Conservation (phyloP, 2,329 filamentous ascomycete genomes). For the Talaromyces sp. region DNA sequence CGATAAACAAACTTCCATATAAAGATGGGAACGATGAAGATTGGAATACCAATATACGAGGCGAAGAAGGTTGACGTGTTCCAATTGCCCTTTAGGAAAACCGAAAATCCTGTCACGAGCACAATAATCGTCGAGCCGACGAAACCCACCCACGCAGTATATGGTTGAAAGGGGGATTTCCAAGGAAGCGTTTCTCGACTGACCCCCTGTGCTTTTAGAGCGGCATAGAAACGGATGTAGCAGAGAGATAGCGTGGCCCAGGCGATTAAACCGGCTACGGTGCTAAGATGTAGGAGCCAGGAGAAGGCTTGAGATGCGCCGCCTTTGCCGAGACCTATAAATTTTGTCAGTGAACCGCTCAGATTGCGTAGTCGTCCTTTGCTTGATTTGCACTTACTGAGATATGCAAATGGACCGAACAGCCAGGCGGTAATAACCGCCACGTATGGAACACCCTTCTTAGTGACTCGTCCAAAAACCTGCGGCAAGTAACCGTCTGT, state of each 20-base stretch:
- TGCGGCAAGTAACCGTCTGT: slow-evolving; percentile 55
- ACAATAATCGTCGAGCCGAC: slow-evolving; percentile 52
- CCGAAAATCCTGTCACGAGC: slow-evolving; percentile 65
- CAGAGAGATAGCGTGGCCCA: slow-evolving; percentile 51
- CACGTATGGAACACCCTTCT: slow-evolving; percentile 53
- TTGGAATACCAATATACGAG: slow-evolving; percentile 40
- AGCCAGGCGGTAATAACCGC: slow-evolving; percentile 52
- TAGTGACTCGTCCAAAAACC: slow-evolving; percentile 51
- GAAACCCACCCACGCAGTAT: slow-evolving; percentile 57
- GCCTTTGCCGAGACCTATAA: slow-evolving; percentile 29
- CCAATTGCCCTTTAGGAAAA: slow-evolving; percentile 28
- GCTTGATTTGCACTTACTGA: slow-evolving; percentile 23
- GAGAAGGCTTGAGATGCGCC: slow-evolving; percentile 33
- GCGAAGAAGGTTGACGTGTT: slow-evolving; percentile 34
- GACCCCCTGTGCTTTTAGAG: slow-evolving; percentile 32
- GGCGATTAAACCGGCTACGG: slow-evolving; percentile 45
- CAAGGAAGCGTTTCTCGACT: slow-evolving; percentile 39
- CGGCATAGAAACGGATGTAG: slow-evolving; percentile 49
- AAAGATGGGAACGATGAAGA: slow-evolving; percentile 40
- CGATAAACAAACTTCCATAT: slow-evolving; percentile 37
- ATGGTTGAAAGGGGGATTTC: slow-evolving; percentile 51
- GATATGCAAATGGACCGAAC: slow-evolving; percentile 40
- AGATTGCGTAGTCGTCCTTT: no score
- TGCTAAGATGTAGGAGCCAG: slow-evolving; percentile 43
- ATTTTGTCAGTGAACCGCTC: background rate